phyloP scores from a whole-genome alignment of 257 asterid genomes.

The Apocynum venetum region DNA sequence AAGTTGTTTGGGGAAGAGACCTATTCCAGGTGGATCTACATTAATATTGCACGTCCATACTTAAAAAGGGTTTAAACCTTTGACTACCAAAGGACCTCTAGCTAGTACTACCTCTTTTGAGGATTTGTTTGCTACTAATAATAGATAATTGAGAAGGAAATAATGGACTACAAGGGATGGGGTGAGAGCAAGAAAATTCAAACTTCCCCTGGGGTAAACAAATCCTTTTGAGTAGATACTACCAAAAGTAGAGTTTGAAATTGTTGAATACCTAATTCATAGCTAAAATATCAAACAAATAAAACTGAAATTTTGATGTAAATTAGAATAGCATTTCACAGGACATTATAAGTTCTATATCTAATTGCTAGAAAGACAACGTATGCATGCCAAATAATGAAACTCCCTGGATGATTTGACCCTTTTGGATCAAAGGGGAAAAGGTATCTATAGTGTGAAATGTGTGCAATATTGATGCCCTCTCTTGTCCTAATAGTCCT shows the following conservation, averaged over 20 bases:
- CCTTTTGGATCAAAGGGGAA: neutral
- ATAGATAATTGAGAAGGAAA: neutral
- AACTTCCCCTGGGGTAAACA: neutral
- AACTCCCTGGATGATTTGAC: constrained; percentile 3
- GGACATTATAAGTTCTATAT: neutral
- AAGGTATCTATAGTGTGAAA: neutral
- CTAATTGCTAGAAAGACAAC: neutral
- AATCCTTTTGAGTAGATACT: neutral
- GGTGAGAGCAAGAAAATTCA: neutral
- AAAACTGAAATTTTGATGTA: neutral
- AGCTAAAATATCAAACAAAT: neutral
- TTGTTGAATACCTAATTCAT: neutral
- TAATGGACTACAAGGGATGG: neutral
- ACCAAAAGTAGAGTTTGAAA: neutral
- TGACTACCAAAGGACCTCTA: neutral
- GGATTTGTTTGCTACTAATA: neutral
- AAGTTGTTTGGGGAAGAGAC: neutral
- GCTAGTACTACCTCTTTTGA: neutral
- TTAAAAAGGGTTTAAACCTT: neutral
- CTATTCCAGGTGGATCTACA: neutral
- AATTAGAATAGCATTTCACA: neutral
- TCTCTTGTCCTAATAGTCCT: neutral
- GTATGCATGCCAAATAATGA: constrained; percentile 1
- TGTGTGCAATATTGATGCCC: neutral
- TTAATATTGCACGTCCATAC: neutral